Conservation (phyloP, 768 basidiomycete genomes). For the Cytidiella melzeri region DNA sequence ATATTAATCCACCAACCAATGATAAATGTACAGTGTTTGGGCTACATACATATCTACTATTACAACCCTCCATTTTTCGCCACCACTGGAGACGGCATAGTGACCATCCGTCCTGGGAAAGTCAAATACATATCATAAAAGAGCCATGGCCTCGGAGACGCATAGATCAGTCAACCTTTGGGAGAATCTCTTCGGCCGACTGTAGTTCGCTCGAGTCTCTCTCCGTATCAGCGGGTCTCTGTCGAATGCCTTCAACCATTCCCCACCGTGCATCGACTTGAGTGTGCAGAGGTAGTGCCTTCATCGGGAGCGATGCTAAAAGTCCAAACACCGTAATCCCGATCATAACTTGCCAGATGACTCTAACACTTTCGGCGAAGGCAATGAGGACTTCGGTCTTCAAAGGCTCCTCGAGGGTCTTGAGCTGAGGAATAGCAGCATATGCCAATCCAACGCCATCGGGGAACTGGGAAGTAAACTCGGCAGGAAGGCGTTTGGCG, state of each 20-base stretch:
- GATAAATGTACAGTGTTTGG: too few relatives aligned
- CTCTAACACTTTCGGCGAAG: conserved; percentile 24
- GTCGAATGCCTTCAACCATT: conserved; percentile 13
- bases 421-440: conserved; percentile 24
- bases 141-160: too few relatives aligned
- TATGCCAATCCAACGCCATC: conserved; percentile 22
- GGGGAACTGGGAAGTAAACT: conserved; percentile 21
- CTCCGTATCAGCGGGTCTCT: too few relatives aligned
- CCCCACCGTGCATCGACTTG: conserved; percentile 27
- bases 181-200: too few relatives aligned
- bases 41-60: too few relatives aligned
- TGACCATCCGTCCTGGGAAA: too few relatives aligned
- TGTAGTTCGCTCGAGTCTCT: too few relatives aligned
- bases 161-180: too few relatives aligned
- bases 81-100: too few relatives aligned
- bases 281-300: conserved; percentile 23
- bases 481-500: conserved; percentile 20
- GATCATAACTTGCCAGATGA: conserved; percentile 28
- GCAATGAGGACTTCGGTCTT: conserved; percentile 23
- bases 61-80: too few relatives aligned
- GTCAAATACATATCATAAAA: too few relatives aligned
- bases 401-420: conserved; percentile 21
- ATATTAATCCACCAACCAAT: too few relatives aligned
- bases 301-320: conserved; percentile 20
- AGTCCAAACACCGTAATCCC: conserved; percentile 25